Base-by-base conservation (phyloP, 129 eudicot genomes). In the Arctium lappa region DNA sequence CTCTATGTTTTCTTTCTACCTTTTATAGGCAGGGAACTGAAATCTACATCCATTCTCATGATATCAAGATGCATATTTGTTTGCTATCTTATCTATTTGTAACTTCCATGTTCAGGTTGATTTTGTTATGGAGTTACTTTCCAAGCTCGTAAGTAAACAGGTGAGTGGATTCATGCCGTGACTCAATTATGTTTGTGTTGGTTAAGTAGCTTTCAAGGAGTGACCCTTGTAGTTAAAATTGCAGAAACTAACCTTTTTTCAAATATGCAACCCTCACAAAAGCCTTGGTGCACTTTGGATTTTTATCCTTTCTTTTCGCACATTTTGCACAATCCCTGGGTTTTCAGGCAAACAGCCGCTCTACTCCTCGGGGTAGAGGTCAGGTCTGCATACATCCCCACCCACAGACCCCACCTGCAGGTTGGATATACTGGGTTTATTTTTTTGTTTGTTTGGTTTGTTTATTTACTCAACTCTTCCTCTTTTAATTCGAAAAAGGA, bases 121-220 rank as follows among this genome's bases (percentile, higher is more conserved):
- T 82, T 88, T 93, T 86, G 94, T 96, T 73, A 96, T 96, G 99
- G 99, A 91, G 82, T 83, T 96, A 39, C 90, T 96, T 74, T 89
- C 95, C 77, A 96, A 93, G 81, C 99, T 96, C 42, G 92, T 96
- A 39, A 83, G 73, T 69, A 96, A 87, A 85, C 99, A 96, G 99
- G 99, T 95, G 82, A 27, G 84, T 75, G 22, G 69, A 63, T 74
- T 80, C 50, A 15, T 50, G 48, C 80, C 32, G 42, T 6, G 18
- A 53, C 65, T 15, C 18, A 15, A 15, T 53, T 53, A 15, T 53
- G 16, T 53, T 53, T 53, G 65, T 50, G 50, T 44, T 44, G 50
- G 50, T 44, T 7, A 44, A 34, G 37, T 34, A 34, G 37, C 37
- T 34, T 34, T 34, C 37, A 34, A 34, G 37, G 37, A 34, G 37